These are phyloP conservation scores for Cicer chorassanicum DNA, from an alignment of 306 rosid species.

Conservation along the genomic window DNA sequence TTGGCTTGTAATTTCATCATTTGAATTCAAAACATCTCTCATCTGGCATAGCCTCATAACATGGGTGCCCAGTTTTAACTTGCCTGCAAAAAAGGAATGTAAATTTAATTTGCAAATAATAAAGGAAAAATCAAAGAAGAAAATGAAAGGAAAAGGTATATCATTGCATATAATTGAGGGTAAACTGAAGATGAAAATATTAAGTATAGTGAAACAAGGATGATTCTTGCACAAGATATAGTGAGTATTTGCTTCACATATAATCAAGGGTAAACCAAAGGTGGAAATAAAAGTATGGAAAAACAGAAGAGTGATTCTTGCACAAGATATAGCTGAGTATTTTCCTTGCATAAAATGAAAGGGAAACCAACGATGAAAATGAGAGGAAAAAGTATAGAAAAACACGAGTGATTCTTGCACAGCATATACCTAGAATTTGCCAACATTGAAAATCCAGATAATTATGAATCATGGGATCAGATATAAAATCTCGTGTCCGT, in stretches of 20 bases:
- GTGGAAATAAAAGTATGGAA: not conserved
- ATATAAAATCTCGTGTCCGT: not conserved
- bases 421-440: not conserved
- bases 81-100: constrained; percentile 68
- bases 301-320: not conserved
- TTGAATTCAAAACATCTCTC: constrained; percentile 60
- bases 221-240: not conserved
- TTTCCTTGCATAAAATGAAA: constrained; percentile 5
- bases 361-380: constrained; percentile 3
- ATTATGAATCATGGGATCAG: constrained; percentile 7
- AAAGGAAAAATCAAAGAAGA: not conserved
- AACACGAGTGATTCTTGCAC: not conserved
- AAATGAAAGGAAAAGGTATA: not conserved
- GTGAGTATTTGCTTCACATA: constrained; percentile 1
- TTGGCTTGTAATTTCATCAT: constrained; percentile 59
- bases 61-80: constrained; percentile 81
- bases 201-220: not conserved
- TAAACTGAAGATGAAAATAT: constrained; percentile 4
- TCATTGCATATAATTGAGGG: not conserved
- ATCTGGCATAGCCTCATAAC: constrained; percentile 83
- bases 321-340: not conserved
- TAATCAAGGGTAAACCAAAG: not conserved
- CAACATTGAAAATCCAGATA: constrained; percentile 27
- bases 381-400: not conserved
- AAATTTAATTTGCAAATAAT: constrained; percentile 21